These are phyloP conservation scores for Anastatica hierochuntica DNA, from an alignment of 345 rosid species.

Conservation along the genomic window DNA sequence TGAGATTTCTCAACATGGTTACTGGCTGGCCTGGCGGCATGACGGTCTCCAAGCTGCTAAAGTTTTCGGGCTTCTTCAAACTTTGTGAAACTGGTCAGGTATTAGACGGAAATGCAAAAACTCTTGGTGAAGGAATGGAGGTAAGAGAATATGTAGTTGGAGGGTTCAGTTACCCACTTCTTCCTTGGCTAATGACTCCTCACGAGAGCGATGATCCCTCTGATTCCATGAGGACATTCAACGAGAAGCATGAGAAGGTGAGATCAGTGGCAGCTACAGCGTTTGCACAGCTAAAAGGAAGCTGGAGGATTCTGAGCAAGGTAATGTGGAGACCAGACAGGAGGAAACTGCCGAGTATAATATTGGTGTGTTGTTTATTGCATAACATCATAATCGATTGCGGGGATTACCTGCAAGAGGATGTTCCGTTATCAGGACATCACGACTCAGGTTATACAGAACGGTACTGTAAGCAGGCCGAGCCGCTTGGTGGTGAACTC, in stretches of 20 bases:
- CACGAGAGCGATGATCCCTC: slow-evolving; percentile 30
- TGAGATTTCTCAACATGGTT: slow-evolving; percentile 88
- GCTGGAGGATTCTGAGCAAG: slow-evolving; percentile 90
- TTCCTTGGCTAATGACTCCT: slow-evolving; percentile 90
- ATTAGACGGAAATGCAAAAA: slow-evolving; percentile 45
- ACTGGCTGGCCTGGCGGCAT: slow-evolving; percentile 96
- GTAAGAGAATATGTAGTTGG: slow-evolving; percentile 75
- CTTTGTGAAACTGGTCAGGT: slow-evolving; percentile 56
- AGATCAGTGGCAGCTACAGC: slow-evolving; percentile 63
- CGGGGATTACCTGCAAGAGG: slow-evolving; percentile 62
- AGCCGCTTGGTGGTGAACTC: slow-evolving; percentile 39
- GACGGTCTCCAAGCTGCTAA: slow-evolving; percentile 52
- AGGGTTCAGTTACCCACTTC: slow-evolving; percentile 68
- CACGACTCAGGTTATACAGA: slow-evolving; percentile 69
- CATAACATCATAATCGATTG: slow-evolving; percentile 72
- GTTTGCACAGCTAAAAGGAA: slow-evolving; percentile 68
- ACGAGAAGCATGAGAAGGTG: slow-evolving; percentile 45
- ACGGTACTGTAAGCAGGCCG: slow-evolving; percentile 52
- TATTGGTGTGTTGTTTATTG: slow-evolving; percentile 77
- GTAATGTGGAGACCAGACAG: slow-evolving; percentile 98
- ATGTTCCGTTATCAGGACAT: slow-evolving; percentile 55
- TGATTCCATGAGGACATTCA: slow-evolving; percentile 34
- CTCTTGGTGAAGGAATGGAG: slow-evolving; percentile 27
- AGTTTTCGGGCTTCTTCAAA: slow-evolving; percentile 68
- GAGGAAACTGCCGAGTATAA: slow-evolving; percentile 77